These are phyloP conservation scores for Umbilicaria muhlenbergii DNA, from an alignment of 495 filamentous ascomycete genomes.

Conservation along the genomic window DNA sequence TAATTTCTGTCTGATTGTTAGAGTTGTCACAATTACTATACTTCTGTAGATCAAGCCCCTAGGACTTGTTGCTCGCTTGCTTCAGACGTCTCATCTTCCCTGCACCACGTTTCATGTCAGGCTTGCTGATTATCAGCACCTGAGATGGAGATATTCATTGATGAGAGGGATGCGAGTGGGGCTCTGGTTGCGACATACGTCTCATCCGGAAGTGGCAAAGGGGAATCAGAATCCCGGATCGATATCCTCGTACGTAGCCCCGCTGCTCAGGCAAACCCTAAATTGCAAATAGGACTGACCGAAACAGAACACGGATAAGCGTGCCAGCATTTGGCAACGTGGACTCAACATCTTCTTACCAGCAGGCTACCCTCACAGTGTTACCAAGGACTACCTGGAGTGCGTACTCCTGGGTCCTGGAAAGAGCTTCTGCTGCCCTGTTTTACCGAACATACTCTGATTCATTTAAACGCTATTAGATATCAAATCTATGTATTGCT, in stretches of 20 bases:
- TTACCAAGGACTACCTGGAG: constrained; percentile 76
- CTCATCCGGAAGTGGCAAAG: constrained; percentile 6
- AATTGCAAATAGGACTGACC: not conserved
- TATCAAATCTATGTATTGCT: constrained; percentile 57
- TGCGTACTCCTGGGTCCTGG: constrained; percentile 27
- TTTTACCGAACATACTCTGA: too few relatives aligned
- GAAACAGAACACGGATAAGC: constrained; percentile 6
- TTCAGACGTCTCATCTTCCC: too few relatives aligned
- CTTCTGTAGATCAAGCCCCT: too few relatives aligned
- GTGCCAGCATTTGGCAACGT: constrained; percentile 15
- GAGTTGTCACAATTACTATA: too few relatives aligned
- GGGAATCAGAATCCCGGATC: constrained; percentile 10
- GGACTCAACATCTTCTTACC: constrained; percentile 74
- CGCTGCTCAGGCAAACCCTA: not conserved
- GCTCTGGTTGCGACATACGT: constrained; percentile 33
- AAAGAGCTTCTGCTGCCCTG: too few relatives aligned
- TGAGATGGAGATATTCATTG: not conserved
- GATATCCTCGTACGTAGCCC: constrained; percentile 11
- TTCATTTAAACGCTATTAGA: constrained; percentile 19
- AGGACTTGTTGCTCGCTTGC: too few relatives aligned
- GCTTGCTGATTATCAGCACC: too few relatives aligned
- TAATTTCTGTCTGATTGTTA: too few relatives aligned
- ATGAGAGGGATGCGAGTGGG: constrained; percentile 36
- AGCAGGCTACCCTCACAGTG: constrained; percentile 79
- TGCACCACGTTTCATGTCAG: too few relatives aligned